Percentiles rank a stretch among this genome's conserved stretches.
Conservation (phyloP, 768 basidiomycete species). For the Tylopilus sp. region DNA sequence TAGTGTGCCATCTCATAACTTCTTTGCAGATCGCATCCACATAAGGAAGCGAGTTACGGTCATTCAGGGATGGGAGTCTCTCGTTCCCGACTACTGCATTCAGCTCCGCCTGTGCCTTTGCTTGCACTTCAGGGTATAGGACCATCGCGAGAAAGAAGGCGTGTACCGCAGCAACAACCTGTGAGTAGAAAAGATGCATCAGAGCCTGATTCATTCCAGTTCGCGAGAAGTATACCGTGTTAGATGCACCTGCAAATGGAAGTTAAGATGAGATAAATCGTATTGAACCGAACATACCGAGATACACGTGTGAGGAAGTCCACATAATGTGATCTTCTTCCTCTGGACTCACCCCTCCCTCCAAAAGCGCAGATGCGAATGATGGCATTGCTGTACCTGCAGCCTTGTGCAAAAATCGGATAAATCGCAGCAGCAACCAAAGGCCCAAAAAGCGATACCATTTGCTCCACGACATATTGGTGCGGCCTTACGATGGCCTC, state of each 20-base stretch:
- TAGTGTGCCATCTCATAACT: constrained; percentile 22
- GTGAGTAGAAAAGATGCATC: neutral
- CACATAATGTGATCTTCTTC: constrained; percentile 24
- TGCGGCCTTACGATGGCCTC: constrained; percentile 45
- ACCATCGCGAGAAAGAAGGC: no score
- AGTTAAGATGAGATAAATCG: neutral
- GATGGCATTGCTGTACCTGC: constrained; percentile 16
- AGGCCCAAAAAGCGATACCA: constrained; percentile 39
- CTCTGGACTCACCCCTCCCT: constrained; percentile 7
- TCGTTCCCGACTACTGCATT: constrained; percentile 21
- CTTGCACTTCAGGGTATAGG: no score
- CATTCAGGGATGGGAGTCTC: constrained; percentile 18
- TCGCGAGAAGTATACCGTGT: constrained; percentile 39
- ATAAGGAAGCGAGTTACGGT: constrained; percentile 25
- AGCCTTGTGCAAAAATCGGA: constrained; percentile 14
- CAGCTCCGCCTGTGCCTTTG: constrained; percentile 24
- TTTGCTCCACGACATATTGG: constrained; percentile 41
- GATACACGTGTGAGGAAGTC: constrained; percentile 5
- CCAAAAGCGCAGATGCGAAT: constrained; percentile 16
- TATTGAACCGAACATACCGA: constrained; percentile 2
- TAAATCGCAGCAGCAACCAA: neutral
- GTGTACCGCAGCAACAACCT: constrained; percentile 15
- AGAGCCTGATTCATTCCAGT: constrained; percentile 32
- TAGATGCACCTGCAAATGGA: constrained; percentile 36
- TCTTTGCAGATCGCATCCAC: constrained; percentile 26